Evolutionary conservation across 805 yeast species (phyloP), one percentile per base, ranked within the genome.

Genomic region (Metschnikowia gelsemii): DNA sequence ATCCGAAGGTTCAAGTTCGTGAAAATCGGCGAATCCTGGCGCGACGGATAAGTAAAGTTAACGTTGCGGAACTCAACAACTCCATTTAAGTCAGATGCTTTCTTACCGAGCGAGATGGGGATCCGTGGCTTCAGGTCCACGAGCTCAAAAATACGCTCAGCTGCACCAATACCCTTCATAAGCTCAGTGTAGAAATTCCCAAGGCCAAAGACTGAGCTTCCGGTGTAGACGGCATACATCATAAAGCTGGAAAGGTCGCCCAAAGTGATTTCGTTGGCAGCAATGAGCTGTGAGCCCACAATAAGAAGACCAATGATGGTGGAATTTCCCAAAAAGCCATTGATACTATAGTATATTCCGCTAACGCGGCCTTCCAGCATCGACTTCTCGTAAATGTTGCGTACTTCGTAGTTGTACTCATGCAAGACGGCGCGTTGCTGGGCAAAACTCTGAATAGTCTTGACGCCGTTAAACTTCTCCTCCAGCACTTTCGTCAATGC

Each of bases 81-180:
- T 2, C 84, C 84, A 35, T 73, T 65, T 26, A 74, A 29, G 67
- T 65, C 39, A 58, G 56, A 52, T 4, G 66, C 64, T 40, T 68
- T 69, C 32, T 55, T 53, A 3, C 98, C 98, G 17, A 70, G 57
- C 1, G 84, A 75, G 2, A 90, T 78, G 12, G 77, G 72, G 35
- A 90, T 87, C 8, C 70, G 62, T 0, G 97, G 95, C 49, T 80
- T 72, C 62, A 88, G 73, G 46, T 86, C 93, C 45, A 84, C 79
- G 36, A 91, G 70, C 59, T 91, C 98, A 68, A 91, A 90, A 19
- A 91, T 78, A 45, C 98, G 72, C 37, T 89, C 83, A 0, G 96
- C 93, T 0, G 98, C 97, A 37, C 98, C 98, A 6, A 90, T 86
- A 42, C 97, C 98, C 66, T 91, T 91, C 97, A 91, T 91, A 44